Evolutionary conservation across 352 stramenopile species (phyloP).

Genomic region (Pythium rishiriense): DNA sequence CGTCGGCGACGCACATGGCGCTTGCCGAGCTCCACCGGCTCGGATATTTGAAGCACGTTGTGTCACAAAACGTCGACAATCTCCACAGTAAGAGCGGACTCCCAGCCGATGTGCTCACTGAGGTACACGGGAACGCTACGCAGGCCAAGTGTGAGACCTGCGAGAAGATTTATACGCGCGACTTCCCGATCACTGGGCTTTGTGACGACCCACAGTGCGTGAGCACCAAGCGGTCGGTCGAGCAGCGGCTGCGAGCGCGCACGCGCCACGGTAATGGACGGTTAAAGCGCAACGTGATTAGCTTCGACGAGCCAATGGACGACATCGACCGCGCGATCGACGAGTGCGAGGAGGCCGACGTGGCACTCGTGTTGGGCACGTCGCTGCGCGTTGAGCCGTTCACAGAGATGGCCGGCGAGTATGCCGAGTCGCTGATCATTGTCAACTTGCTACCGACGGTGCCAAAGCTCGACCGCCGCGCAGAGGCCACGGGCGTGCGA

Average conservation of each 20-base stretch:
- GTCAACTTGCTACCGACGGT: conserved; percentile 78
- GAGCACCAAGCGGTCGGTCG: conserved; percentile 62
- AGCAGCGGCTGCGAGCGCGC: conserved; percentile 60
- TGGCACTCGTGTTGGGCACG: conserved; percentile 76
- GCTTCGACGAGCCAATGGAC: conserved; percentile 77
- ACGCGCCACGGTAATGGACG: conserved; percentile 77
- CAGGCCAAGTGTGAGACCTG: conserved; percentile 84
- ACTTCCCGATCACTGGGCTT: conserved; percentile 71
- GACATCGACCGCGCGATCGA: conserved; percentile 83
- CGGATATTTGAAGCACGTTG: conserved; percentile 72
- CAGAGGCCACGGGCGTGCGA: conserved; percentile 63
- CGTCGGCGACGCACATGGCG: conserved; percentile 81
- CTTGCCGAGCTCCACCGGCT: conserved; percentile 73
- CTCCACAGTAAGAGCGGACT: conserved; percentile 82
- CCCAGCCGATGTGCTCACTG: conserved; percentile 48
- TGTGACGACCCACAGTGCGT: conserved; percentile 63
- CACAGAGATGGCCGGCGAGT: conserved; percentile 79
- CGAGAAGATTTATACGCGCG: conserved; percentile 76
- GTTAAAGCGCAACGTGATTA: conserved; percentile 75
- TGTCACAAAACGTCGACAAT: conserved; percentile 87
- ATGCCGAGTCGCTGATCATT: conserved; percentile 68
- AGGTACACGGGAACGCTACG: conserved; percentile 84
- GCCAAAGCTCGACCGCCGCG: conserved; percentile 66
- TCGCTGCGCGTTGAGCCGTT: conserved; percentile 80
- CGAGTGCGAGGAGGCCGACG: conserved; percentile 72